Evolutionary conservation across 768 basidiomycete species (phyloP).

Genomic region (Kwoniella pini): DNA sequence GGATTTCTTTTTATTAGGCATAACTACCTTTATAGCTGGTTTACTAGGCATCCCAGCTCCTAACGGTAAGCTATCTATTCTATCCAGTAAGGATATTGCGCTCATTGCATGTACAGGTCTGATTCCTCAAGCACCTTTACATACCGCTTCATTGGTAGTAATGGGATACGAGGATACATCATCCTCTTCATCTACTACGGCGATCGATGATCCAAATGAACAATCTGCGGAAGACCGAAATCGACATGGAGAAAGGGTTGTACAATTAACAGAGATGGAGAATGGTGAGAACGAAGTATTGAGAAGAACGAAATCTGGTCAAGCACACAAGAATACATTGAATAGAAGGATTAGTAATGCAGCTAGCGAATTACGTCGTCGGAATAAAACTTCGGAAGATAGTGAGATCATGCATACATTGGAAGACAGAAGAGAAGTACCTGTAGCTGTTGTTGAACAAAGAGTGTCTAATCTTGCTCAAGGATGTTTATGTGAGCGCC

Average conservation of each 20-base stretch:
- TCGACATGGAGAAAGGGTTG: conserved; percentile 16
- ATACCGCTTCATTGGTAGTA: conserved; percentile 76
- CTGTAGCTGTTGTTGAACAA: conserved; percentile 79
- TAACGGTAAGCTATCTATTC: conserved; percentile 43
- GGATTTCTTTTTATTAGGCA: conserved; percentile 87
- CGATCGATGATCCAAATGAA: conserved; percentile 3
- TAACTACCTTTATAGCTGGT: conserved; percentile 75
- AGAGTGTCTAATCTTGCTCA: conserved; percentile 88
- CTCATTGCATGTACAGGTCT: conserved; percentile 55
- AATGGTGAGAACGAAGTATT: conserved; percentile 11
- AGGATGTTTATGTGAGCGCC: conserved; percentile 65
- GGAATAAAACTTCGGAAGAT: neutral
- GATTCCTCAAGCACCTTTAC: conserved; percentile 75
- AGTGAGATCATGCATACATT: conserved; percentile 16
- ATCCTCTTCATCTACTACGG: conserved; percentile 19
- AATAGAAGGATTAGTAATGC: conserved; percentile 16
- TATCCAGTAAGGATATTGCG: too few relatives aligned
- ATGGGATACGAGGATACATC: conserved; percentile 58
- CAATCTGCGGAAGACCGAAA: conserved; percentile 6
- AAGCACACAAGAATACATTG: neutral
- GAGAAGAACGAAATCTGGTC: neutral
- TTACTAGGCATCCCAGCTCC: conserved; percentile 52
- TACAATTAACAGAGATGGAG: conserved; percentile 31
- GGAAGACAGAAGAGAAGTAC: conserved; percentile 47
- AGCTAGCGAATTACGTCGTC: neutral